Base-by-base conservation (phyloP, 768 basidiomycete genomes). In the Butyriboletus loyo region DNA sequence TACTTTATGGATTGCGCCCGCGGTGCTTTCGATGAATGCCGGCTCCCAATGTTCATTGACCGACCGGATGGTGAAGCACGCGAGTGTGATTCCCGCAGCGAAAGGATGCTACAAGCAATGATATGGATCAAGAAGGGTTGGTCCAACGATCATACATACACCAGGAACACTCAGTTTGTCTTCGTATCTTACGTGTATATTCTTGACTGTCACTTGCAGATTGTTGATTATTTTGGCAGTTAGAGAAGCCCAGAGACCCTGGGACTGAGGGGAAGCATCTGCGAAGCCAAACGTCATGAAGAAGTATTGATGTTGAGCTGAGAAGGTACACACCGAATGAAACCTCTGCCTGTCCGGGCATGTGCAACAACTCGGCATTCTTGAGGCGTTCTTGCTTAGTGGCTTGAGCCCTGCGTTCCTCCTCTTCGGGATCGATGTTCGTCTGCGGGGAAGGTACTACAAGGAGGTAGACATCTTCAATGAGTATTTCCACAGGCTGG, bases 111-210 rank as follows among this genome's bases (percentile, higher is more conserved):
- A 60, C 14, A 38, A 34, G 41, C 3, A 45, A 43, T 17, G 24
- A 52, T 53, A 42, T 31, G 17, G 39, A 38, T 47, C 49, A 28
- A 30, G 35, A 1, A 36, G 8, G 17, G 15, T 17, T 5, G 36
- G 48, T 34, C 36, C 5, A 34, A 57, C 10, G n/a, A 21, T 24
- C 4, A 32, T 25, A 74, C 88, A 63, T 69, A 94, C 94, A 27
- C 89, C 92, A 28, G 95, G 95, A 25, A 94, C 92, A 61, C 92
- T 97, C 61, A 93, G 69, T 45, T 86, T 87, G 73, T 99, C 97
- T 71, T 99, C 97, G 63, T 98, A 99, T 47, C 97, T 87, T 41
- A 98, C 72, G 67, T 99, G 97, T 39, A 99, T 92, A 61, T 97
- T 96, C 72, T 88, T 92, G 54, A 98, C 84, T 13, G 92, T 94